A percentile compares a stretch with the other conserved stretches of the same genome.
Conservation (phyloP, 1,284 basidiomycete genomes). For the Boletus semigastroideus region DNA sequence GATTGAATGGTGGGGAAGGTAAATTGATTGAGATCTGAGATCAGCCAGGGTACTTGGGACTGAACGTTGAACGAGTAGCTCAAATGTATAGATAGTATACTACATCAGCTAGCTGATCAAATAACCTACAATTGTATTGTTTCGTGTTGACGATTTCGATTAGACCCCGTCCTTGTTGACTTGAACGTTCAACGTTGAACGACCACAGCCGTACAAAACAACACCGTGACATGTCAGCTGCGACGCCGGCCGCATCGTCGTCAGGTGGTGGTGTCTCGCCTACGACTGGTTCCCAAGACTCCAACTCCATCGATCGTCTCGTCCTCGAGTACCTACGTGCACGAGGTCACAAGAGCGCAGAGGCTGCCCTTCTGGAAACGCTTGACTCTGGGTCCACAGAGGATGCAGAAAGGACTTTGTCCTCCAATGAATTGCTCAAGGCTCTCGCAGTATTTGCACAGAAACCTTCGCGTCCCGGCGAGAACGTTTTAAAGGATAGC, state of each 20-base stretch:
- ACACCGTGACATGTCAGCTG: conserved; percentile 40
- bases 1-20: no score
- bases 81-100: no score
- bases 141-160: no score
- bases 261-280: conserved; percentile 34
- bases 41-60: no score
- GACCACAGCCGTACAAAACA: no score
- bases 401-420: conserved; percentile 48
- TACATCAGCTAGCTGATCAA: no score
- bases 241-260: conserved; percentile 42
- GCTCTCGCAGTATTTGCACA: conserved; percentile 64
- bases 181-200: no score
- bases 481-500: conserved; percentile 67
- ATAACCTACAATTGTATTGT: no score
- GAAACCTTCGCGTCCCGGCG: conserved; percentile 60
- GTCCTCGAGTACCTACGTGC: conserved; percentile 84
- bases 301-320: conserved; percentile 53
- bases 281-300: conserved; percentile 36
- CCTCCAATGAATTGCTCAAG: conserved; percentile 66
- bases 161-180: no score
- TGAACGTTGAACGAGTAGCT: no score
- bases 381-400: conserved; percentile 57
- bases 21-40: no score
- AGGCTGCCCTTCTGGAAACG: conserved; percentile 66
- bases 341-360: conserved; percentile 78